Percentiles rank a stretch among this genome's conserved stretches.
Evolutionary conservation across 805 yeast species (phyloP).

Genomic region (Dipodascus geniculatus): DNA sequence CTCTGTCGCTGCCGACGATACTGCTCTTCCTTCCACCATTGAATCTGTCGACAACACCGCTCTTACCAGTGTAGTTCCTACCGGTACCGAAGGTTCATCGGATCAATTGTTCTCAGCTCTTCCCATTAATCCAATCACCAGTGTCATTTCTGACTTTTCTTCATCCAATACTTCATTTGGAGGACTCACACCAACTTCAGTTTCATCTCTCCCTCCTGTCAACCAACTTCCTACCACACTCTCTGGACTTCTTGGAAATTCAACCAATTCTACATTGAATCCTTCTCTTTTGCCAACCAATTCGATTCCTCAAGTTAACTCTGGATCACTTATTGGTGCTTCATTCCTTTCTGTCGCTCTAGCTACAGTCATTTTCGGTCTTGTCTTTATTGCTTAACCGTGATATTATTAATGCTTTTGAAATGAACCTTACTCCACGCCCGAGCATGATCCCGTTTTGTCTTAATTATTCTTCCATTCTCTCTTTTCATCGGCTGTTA

Average conservation of each 20-base stretch:
- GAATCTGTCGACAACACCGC: background rate
- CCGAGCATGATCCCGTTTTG: background rate
- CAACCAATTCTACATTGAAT: background rate
- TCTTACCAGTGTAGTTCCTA: background rate
- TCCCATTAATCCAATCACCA: no score
- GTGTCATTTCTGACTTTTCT: background rate
- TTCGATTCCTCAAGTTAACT: background rate
- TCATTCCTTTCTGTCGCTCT: background rate
- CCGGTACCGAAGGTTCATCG: no score
- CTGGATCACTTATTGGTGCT: background rate
- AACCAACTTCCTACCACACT: background rate
- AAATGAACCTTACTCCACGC: background rate
- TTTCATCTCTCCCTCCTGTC: background rate
- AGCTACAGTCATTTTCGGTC: background rate
- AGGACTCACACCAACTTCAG: background rate
- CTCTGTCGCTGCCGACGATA: no score
- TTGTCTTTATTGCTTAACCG: background rate
- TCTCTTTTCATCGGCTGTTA: no score
- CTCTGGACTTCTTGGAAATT: background rate
- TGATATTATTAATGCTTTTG: no score
- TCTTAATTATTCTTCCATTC: background rate
- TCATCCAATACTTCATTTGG: no score
- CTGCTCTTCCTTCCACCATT: no score
- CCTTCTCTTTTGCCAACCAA: background rate
- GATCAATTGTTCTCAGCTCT: no score